These are phyloP conservation scores for Phytophthora tentaculata DNA, from an alignment of 352 stramenopile species.

Conservation along the genomic window DNA sequence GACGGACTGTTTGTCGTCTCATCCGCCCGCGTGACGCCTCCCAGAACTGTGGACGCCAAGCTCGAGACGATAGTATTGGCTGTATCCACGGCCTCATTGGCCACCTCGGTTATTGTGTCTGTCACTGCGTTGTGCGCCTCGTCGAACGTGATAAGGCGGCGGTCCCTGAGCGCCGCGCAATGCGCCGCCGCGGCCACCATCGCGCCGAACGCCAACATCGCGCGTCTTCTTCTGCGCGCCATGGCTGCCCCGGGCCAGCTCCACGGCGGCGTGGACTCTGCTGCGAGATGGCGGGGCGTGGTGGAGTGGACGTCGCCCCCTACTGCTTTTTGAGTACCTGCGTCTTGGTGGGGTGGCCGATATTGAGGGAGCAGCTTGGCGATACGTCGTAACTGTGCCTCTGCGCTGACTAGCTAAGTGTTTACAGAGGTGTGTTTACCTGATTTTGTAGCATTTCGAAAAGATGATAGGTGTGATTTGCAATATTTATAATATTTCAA, in stretches of 20 bases:
- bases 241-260: conserved; percentile 31
- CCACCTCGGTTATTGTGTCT: conserved; percentile 9
- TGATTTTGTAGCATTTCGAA: no score
- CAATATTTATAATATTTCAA: no score
- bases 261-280: conserved; percentile 7
- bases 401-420: not conserved
- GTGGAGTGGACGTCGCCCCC: not conserved
- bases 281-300: conserved; percentile 19
- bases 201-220: conserved; percentile 22
- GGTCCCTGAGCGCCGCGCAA: conserved; percentile 16
- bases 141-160: conserved; percentile 32
- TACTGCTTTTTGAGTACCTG: conserved; percentile 1
- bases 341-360: not conserved
- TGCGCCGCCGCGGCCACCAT: conserved; percentile 19
- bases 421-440: conserved; percentile 1
- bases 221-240: conserved; percentile 31
- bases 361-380: not conserved
- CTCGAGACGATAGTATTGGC: conserved; percentile 4
- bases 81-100: conserved; percentile 10
- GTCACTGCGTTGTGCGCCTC: conserved; percentile 18
- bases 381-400: conserved; percentile 7
- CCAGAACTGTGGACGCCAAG: conserved; percentile 18
- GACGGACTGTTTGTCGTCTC: conserved; percentile 14
- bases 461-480: no score
- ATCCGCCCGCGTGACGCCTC: conserved; percentile 2